phyloP scores from a whole-genome alignment of 106 monocot species.

The Dendrobium chrysotoxum region DNA sequence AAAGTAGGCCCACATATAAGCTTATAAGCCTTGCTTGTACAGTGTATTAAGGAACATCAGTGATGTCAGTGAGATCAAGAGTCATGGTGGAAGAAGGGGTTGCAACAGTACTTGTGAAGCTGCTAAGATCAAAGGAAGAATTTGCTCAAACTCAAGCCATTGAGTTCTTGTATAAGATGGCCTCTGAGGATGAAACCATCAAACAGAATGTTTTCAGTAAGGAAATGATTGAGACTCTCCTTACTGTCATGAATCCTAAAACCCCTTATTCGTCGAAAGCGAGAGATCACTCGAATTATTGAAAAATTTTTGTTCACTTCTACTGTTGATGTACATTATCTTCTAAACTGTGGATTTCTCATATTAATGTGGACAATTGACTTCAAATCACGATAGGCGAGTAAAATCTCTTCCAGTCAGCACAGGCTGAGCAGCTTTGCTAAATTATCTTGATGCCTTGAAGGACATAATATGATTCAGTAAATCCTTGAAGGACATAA shows the following conservation, averaged over 20 bases:
- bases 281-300: slow-evolving; percentile 34
- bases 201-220: too few species aligned
- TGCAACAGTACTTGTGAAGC: slow-evolving; percentile 34
- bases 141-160: slow-evolving; percentile 25
- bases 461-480: too few species aligned
- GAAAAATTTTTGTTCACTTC: slow-evolving; percentile 29
- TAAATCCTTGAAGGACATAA: too few species aligned
- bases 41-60: slow-evolving; percentile 40
- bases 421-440: too few species aligned
- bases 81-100: slow-evolving; percentile 63
- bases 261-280: slow-evolving; percentile 34
- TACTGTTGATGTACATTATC: slow-evolving; percentile 10
- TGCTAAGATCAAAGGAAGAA: slow-evolving; percentile 39
- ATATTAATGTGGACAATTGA: too few species aligned
- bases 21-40: slow-evolving; percentile 26
- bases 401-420: too few species aligned
- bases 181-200: slow-evolving; percentile 18
- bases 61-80: slow-evolving; percentile 70
- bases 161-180: slow-evolving; percentile 33
- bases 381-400: too few species aligned
- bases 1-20: slow-evolving; percentile 7
- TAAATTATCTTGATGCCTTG: too few species aligned
- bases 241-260: slow-evolving; percentile 27
- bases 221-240: slow-evolving; percentile 24
- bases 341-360: slow-evolving; percentile 14